A percentile compares a stretch with the other conserved stretches of the same genome.
Evolutionary conservation across 768 basidiomycete genomes (phyloP).

Genomic region (Rhizopogon sp.): DNA sequence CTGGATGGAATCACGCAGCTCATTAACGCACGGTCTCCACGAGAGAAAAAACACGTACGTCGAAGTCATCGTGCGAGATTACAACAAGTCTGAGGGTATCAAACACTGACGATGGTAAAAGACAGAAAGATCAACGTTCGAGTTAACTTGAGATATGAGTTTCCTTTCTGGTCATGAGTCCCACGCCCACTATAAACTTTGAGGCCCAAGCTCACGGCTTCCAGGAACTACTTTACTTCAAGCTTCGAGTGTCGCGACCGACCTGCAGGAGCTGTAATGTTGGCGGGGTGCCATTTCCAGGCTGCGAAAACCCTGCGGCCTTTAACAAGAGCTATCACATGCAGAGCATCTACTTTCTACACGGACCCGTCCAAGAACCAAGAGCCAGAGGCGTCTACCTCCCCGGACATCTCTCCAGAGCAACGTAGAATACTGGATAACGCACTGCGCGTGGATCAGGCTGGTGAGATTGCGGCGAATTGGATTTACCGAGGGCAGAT

Average conservation of each 20-base stretch:
- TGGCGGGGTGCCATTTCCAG: not conserved
- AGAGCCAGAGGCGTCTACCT: slow-evolving; percentile 42
- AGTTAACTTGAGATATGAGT: not conserved
- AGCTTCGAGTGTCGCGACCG: not conserved
- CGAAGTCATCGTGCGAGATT: not conserved
- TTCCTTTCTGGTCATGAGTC: not conserved
- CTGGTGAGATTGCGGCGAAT: slow-evolving; percentile 93
- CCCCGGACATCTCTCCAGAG: slow-evolving; percentile 49
- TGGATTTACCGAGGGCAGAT: slow-evolving; percentile 92
- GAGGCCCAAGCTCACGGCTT: too few relatives aligned
- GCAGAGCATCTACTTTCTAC: slow-evolving; percentile 46
- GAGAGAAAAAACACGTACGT: not conserved
- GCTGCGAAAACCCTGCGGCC: not conserved
- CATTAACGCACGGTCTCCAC: not conserved
- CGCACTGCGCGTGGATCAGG: slow-evolving; percentile 89
- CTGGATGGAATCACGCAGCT: slow-evolving; percentile 26
- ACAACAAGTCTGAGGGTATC: not conserved
- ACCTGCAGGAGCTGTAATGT: not conserved
- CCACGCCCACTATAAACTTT: not conserved
- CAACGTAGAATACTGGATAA: slow-evolving; percentile 52
- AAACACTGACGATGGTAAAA: not conserved
- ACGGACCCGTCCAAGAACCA: slow-evolving; percentile 29
- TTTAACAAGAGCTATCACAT: not conserved
- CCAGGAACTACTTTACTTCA: too few relatives aligned
- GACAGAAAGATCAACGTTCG: not conserved